Base-by-base conservation (phyloP, 1,284 basidiomycete species). In the Moesziomyces sp. region DNA sequence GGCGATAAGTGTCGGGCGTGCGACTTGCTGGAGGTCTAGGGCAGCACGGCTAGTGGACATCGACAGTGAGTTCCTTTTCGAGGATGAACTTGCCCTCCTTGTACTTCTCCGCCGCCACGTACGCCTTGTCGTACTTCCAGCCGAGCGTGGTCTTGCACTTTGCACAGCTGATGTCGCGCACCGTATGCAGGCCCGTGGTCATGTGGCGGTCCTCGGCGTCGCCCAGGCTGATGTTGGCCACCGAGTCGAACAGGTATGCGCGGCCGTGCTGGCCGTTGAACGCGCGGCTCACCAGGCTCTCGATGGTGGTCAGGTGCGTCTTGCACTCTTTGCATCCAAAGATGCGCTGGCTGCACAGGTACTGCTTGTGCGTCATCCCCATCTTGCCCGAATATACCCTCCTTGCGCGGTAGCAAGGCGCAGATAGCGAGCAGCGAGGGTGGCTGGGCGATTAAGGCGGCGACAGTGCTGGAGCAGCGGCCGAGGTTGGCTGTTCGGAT, bases 21-120 rank as follows among this genome's bases (percentile, higher is more conserved):
- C 35, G 16, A 35, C 35, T 35, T 35, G 35, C 35, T 16, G 35
- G 26, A 7, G 6, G 5, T 33, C 30, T 3, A 33, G 19, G n/a
- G n/a, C 19, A 11, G 11, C n/a, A 14, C 5, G 38, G 3, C 46
- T 51, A 79, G 24, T 74, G 59, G 8, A 79, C 77, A 21, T 79
- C 77, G 44, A 58, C 58, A n/a, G 74, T 78, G 18, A 76, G 60
- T 46, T 73, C 69, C 81, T 93, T 91, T 86, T 99, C 96, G 63
- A 99, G 91, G 84, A 99, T 98, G 85, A 90, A 97, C 87, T 95
- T 95, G 84, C 94, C 94, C 87, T 99, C 96, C 85, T 99, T 99
- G 88, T 99, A 99, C 85, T 93, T 94, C 87, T 99, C 95, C 14
- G 89, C 88, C 9, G 87, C 82, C 81, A 97, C 94, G 83, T 91